Percentiles rank a stretch among this genome's conserved stretches.
These are phyloP conservation scores for Danielia reshetovae DNA, from an alignment of 805 yeast species.

Conservation along the genomic window DNA sequence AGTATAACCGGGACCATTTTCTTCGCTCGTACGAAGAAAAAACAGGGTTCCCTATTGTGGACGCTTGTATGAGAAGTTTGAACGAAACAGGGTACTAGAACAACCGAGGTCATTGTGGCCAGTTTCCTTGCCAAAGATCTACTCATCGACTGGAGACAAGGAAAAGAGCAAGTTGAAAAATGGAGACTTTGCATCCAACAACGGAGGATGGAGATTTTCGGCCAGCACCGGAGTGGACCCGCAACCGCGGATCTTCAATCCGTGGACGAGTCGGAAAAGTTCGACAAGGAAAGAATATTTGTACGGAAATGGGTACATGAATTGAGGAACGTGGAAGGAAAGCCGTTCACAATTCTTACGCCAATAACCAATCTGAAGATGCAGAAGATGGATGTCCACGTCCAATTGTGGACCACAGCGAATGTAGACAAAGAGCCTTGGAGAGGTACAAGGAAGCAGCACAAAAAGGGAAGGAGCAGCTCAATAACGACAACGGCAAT, in stretches of 20 bases:
- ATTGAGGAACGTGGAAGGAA: constrained; percentile 26
- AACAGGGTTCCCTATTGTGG: constrained; percentile 56
- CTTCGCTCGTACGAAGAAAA: constrained; percentile 49
- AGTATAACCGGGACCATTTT: constrained; percentile 37
- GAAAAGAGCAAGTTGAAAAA: constrained; percentile 49
- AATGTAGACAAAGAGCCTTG: constrained; percentile 39
- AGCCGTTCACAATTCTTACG: constrained; percentile 33
- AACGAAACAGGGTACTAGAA: constrained; percentile 50
- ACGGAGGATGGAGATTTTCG: constrained; percentile 58
- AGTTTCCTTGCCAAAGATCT: constrained; percentile 49
- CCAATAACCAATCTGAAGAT: no score
- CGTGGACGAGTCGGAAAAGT: constrained; percentile 44
- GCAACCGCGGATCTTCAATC: constrained; percentile 55
- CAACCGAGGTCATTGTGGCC: constrained; percentile 52
- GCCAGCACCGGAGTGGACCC: constrained; percentile 51
- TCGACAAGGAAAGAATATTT: constrained; percentile 44
- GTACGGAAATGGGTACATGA: constrained; percentile 51
- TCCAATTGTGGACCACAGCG: constrained; percentile 43
- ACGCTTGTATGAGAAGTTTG: constrained; percentile 55
- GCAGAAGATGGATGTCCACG: constrained; percentile 35
- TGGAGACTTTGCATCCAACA: constrained; percentile 51
- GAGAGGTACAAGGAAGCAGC: constrained; percentile 37
- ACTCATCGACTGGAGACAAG: constrained; percentile 52
- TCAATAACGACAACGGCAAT: no score
- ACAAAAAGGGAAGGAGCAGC: not conserved